phyloP scores from a whole-genome alignment of 176 grass and related monocot species.

The Cenchrus americanus region DNA sequence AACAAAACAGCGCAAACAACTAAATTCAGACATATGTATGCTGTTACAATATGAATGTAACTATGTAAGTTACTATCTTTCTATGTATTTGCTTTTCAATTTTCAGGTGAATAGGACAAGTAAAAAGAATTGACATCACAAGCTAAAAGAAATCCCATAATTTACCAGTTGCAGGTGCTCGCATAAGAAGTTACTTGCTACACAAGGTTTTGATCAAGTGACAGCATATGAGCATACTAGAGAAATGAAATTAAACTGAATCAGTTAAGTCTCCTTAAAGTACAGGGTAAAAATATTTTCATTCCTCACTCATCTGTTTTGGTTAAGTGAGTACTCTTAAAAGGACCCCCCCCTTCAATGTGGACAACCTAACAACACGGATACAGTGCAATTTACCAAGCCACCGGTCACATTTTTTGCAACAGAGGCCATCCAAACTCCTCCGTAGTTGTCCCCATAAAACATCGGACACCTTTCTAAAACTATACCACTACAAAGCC shows the following conservation, averaged over 20 bases:
- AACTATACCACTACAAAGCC: not conserved
- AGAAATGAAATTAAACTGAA: not conserved
- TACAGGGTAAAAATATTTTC: not conserved
- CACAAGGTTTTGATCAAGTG: not conserved
- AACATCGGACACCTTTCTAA: not conserved
- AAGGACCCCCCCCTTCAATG: not conserved
- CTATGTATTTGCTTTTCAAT: not conserved
- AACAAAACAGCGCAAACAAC: not conserved
- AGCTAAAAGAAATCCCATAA: not conserved
- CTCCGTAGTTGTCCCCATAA: not conserved
- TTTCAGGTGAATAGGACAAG: not conserved
- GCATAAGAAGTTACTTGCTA: not conserved
- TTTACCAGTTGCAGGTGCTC: not conserved
- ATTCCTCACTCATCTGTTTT: not conserved
- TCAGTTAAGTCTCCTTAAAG: not conserved
- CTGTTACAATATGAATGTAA: constrained; percentile 15
- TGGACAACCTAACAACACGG: not conserved
- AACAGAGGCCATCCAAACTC: not conserved
- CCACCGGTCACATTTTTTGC: not conserved
- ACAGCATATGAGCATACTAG: not conserved
- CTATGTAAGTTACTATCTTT: not conserved
- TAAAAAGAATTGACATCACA: not conserved
- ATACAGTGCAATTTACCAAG: not conserved
- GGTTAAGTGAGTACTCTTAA: not conserved
- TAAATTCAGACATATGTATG: constrained; percentile 9